Conservation (phyloP, 495 filamentous ascomycete species). For the Rhizodiscina lignyota region DNA sequence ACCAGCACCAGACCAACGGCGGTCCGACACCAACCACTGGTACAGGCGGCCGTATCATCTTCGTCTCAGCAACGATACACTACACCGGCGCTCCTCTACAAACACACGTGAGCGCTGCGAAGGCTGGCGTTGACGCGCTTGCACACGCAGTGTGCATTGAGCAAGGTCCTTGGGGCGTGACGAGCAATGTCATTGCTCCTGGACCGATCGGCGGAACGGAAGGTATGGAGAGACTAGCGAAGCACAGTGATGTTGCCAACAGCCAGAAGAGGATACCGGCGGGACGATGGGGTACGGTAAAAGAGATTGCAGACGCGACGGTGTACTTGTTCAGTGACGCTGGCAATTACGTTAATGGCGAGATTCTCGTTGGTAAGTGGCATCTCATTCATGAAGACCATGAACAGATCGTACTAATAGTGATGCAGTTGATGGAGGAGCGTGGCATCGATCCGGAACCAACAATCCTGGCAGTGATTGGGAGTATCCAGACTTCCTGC, state of each 20-base stretch:
- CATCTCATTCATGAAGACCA: too few relatives aligned
- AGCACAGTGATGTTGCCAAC: slow-evolving; percentile 19
- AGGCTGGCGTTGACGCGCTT: slow-evolving; percentile 78
- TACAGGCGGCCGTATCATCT: slow-evolving; percentile 74
- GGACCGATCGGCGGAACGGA: slow-evolving; percentile 57
- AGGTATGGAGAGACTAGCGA: slow-evolving; percentile 26
- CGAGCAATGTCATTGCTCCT: slow-evolving; percentile 72
- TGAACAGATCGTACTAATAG: too few relatives aligned
- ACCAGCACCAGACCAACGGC: slow-evolving; percentile 36
- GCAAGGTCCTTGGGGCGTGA: slow-evolving; percentile 76
- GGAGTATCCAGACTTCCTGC: slow-evolving; percentile 47
- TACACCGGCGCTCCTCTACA: slow-evolving; percentile 74
- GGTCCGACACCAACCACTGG: slow-evolving; percentile 22
- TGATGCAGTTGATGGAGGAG: slow-evolving; percentile 46
- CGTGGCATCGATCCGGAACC: slow-evolving; percentile 39
- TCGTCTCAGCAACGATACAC: slow-evolving; percentile 78
- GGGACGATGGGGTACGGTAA: slow-evolving; percentile 60
- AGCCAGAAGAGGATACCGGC: slow-evolving; percentile 37
- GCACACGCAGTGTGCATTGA: slow-evolving; percentile 62
- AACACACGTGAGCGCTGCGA: slow-evolving; percentile 73
- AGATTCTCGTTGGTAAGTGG: slow-evolving; percentile 43
- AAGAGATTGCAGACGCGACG: slow-evolving; percentile 85
- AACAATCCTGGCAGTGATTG: slow-evolving; percentile 12
- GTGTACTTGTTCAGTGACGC: slow-evolving; percentile 72
- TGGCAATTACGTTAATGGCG: slow-evolving; percentile 70